These are phyloP conservation scores for Clavaria fumosa DNA, from an alignment of 768 basidiomycete genomes.

Conservation along the genomic window DNA sequence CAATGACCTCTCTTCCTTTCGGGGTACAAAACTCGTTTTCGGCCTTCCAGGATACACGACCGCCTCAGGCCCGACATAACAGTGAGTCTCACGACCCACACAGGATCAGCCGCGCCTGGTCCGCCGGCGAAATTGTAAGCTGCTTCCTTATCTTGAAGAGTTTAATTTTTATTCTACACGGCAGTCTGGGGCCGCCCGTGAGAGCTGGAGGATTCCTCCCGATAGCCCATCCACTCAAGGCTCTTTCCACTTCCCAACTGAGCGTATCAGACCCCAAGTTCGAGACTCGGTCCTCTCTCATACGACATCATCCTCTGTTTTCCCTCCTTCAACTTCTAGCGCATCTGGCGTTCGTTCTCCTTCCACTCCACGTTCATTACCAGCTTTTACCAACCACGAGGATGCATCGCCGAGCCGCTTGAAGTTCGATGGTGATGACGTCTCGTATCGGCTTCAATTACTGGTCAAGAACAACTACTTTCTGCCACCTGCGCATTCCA, in stretches of 20 bases:
- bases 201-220: too few species aligned
- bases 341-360: constrained; percentile 49
- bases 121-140: too few species aligned
- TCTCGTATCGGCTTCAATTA: constrained; percentile 69
- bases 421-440: constrained; percentile 57
- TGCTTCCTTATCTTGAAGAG: too few species aligned
- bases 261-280: neutral
- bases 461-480: constrained; percentile 83
- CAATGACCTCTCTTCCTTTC: too few species aligned
- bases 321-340: constrained; percentile 58
- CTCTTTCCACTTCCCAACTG: neutral
- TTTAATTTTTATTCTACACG: too few species aligned
- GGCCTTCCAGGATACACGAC: too few species aligned
- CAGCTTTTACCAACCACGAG: constrained; percentile 33
- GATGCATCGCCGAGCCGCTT: constrained; percentile 34
- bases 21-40: too few species aligned
- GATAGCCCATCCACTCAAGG: neutral
- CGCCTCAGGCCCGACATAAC: too few species aligned
- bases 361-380: constrained; percentile 44
- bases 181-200: too few species aligned
- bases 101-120: too few species aligned
- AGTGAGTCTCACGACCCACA: too few species aligned
- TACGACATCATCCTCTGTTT: constrained; percentile 58
- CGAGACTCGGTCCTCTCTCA: constrained; percentile 43
- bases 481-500: constrained; percentile 75